phyloP scores from a whole-genome alignment of 2,329 filamentous ascomycete species.

The Hyphodiscus sp. region DNA sequence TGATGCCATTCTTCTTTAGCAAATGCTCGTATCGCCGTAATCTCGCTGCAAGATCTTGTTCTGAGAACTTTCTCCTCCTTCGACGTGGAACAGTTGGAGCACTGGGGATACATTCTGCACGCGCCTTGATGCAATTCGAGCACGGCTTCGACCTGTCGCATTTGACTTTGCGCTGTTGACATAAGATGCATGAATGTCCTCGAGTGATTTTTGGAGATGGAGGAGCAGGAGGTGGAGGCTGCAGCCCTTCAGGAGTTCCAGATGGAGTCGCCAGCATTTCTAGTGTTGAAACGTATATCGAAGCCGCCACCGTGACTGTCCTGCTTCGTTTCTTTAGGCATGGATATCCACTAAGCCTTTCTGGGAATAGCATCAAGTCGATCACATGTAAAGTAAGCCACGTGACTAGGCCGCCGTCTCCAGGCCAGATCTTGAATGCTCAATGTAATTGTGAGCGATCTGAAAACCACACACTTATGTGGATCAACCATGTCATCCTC shows the following conservation, averaged over 20 bases:
- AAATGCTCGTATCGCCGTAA: constrained; percentile 24
- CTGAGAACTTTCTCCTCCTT: constrained; percentile 22
- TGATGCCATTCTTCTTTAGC: constrained; percentile 22
- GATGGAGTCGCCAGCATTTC: constrained; percentile 34
- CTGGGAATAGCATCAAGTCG: too few relatives aligned
- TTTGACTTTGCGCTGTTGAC: constrained; percentile 28
- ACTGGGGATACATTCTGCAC: constrained; percentile 23
- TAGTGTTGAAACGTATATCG: constrained; percentile 31
- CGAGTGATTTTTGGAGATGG: constrained; percentile 16
- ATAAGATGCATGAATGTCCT: constrained; percentile 25
- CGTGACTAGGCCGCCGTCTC: too few relatives aligned
- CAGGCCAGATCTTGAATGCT: too few relatives aligned
- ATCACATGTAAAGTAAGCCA: too few relatives aligned
- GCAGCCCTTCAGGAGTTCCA: constrained; percentile 2
- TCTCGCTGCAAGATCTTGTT: constrained; percentile 22
- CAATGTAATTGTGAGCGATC: too few relatives aligned
- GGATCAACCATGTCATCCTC: too few relatives aligned
- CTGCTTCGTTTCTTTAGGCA: too few relatives aligned
- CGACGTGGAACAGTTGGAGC: constrained; percentile 22
- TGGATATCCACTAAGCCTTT: too few relatives aligned
- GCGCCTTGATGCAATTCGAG: constrained; percentile 27
- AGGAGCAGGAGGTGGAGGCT: not conserved
- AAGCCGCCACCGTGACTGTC: too few relatives aligned
- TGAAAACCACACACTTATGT: too few relatives aligned
- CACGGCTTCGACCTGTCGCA: constrained; percentile 28